Evolutionary conservation across 208 protist genomes (phyloP), one percentile per base, ranked within the genome.

Genomic region (Crithidia fasciculata): DNA sequence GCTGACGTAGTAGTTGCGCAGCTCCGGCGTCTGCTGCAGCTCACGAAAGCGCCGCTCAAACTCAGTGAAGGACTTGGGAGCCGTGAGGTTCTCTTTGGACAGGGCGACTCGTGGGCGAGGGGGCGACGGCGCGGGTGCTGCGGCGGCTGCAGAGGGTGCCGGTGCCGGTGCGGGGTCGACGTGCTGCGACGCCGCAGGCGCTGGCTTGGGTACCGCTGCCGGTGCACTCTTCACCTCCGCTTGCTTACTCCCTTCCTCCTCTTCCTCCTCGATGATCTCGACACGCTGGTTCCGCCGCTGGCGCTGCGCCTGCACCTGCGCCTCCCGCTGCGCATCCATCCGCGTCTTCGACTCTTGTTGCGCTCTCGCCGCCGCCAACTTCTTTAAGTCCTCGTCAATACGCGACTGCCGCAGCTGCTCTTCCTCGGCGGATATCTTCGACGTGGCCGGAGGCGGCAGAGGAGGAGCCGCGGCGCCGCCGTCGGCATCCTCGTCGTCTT

Each of bases 1-100:
- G 60, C 77, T 81, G 10, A 95, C 60, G 68, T 93, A 97, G 71
- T 86, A 66, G 58, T 87, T 80, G 18, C 79, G 75, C 56, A 95
- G 84, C 60, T 93, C 90, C 5, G 92, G 83, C 64, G 92, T 66
- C 44, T 80, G 59, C 57, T 74, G 66, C 49, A 95, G 79, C 19
- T 84, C 81, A 16, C 68, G 76, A 78, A 94, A 94, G 12, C 91
- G 81, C n/a, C 90, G 85, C 82, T 97, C 90, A 72, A 97, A 94
- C 70, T 97, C 90, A 12, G 88, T 92, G 66, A 94, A 95, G 4
- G 81, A 88, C 49, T 89, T 93, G 13, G 93, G 93, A n/a, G 77
- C 43, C 50, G 67, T 87, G 39, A 97, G 80, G 8, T 76, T 83
- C 37, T 90, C 88, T 66, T 93, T 92, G 13, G 80, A 77, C 58